Evolutionary conservation across 805 yeast genomes (phyloP), one percentile per base, ranked within the genome.

Genomic region (Cyberlindnera bimundalis): DNA sequence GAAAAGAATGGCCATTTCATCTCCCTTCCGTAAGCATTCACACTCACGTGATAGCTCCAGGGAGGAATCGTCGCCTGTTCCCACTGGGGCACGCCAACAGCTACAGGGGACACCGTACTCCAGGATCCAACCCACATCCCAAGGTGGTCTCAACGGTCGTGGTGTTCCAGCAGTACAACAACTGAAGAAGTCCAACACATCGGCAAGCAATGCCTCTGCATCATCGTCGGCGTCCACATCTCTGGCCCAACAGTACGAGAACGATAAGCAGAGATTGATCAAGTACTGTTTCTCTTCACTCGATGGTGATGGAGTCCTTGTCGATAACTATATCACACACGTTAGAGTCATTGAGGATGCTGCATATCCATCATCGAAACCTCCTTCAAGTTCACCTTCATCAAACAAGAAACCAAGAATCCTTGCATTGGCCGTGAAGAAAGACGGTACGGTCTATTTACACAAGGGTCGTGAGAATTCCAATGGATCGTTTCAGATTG

Each of bases 381-480:
- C 96, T 0, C 86, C 93, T 1, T 59, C 71, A 1, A 64, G 63
- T 33, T 68, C 81, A 4, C 56, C 70, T 1, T 53, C 57, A 43
- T 63, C 61, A 20, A 73, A 65, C 61, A 84, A 67, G 51, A 87
- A 88, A 51, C 69, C 73, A 29, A 67, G 95, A 56, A 65, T 83
- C 5, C 62, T 85, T 6, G 61, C 62, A 12, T 16, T 68, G n/a
- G 78, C 90, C 27, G 77, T 75, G 2, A 78, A 82, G 56, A 68
- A 74, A 35, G 71, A 81, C 6, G 91, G 91, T 0, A 65, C 83
- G 19, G 81, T 85, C 24, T 71, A 80, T 42, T 53, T 90, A 11
- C 96, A 89, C 59, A 90, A 91, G 62, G 96, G 95, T 2, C 80
- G 95, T 53, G 88, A 78, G 58, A 83, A 84, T 51, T 67, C 75